phyloP scores from a whole-genome alignment of 768 basidiomycete genomes.

The Auricularia auricula-judae region DNA sequence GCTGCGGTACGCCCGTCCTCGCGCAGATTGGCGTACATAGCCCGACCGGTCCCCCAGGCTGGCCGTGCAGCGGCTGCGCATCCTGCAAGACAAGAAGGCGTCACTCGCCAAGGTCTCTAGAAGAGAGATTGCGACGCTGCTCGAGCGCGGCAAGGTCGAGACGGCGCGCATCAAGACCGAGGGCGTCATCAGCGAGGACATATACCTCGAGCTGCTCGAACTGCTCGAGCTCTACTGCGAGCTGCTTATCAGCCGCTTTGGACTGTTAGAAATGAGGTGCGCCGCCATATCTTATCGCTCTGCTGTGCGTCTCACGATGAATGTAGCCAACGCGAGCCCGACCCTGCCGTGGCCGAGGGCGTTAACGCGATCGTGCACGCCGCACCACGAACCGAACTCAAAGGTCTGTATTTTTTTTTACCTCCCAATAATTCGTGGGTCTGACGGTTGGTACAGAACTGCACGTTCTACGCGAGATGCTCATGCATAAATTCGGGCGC shows the following conservation, averaged over 20 bases:
- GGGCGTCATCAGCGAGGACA: conserved; percentile 76
- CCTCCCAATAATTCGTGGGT: neutral
- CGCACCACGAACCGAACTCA: conserved; percentile 82
- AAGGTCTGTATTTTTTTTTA: conserved; percentile 40
- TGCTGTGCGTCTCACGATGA: neutral
- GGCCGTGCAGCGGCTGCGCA: conserved; percentile 76
- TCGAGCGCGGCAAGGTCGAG: conserved; percentile 74
- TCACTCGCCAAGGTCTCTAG: conserved; percentile 67
- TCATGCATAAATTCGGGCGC: conserved; percentile 93
- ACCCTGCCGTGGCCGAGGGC: conserved; percentile 77
- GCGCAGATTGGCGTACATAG: conserved; percentile 7
- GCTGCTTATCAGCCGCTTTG: conserved; percentile 84
- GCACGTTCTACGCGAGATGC: conserved; percentile 80
- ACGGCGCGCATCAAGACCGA: conserved; percentile 81
- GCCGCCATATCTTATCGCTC: neutral
- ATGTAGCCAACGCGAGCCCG: conserved; percentile 66
- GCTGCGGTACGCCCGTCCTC: conserved; percentile 8
- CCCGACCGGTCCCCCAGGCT: conserved; percentile 33
- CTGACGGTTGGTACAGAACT: conserved; percentile 44
- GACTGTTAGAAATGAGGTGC: conserved; percentile 81
- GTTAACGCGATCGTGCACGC: conserved; percentile 84
- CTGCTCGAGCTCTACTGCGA: conserved; percentile 92
- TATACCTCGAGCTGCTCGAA: conserved; percentile 80
- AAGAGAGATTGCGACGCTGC: conserved; percentile 67
- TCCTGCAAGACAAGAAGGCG: conserved; percentile 84